phyloP scores from a whole-genome alignment of 345 rosid species.

The Gossypium thurberi region DNA sequence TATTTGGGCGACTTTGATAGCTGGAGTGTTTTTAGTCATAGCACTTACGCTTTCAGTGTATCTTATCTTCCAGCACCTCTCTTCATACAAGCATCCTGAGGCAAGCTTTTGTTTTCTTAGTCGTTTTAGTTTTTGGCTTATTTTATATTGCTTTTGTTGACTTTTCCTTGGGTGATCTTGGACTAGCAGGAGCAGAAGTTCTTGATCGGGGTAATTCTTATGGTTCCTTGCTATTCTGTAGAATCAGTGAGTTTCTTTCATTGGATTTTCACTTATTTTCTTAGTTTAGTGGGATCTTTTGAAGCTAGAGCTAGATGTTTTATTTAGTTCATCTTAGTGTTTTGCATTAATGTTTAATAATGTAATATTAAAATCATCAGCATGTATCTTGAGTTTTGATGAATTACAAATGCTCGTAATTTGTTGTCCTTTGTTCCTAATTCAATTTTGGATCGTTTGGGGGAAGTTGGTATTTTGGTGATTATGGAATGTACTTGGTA shows the following conservation, averaged over 20 bases:
- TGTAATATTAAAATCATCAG: not conserved
- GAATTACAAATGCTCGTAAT: not conserved
- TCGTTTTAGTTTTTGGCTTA: not conserved
- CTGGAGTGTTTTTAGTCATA: slow-evolving; percentile 50
- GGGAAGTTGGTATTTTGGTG: not conserved
- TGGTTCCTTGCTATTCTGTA: slow-evolving; percentile 93
- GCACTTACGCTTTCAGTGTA: slow-evolving; percentile 64
- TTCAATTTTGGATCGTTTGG: not conserved
- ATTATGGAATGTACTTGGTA: not conserved
- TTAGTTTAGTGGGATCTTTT: not conserved
- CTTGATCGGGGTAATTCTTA: slow-evolving; percentile 88
- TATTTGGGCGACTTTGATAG: slow-evolving; percentile 64
- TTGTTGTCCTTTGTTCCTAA: not conserved
- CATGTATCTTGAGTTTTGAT: not conserved
- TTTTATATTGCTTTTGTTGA: not conserved
- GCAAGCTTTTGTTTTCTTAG: slow-evolving; percentile 23
- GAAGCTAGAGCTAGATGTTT: not conserved
- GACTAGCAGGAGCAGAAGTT: slow-evolving; percentile 81
- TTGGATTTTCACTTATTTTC: not conserved
- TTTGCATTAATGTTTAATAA: not conserved
- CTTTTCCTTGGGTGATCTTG: not conserved
- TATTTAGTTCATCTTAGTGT: not conserved
- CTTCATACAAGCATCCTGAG: slow-evolving; percentile 96
- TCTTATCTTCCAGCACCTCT: slow-evolving; percentile 83
- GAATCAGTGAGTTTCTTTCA: slow-evolving; percentile 61